Base-by-base conservation (phyloP, 106 monocot species). In the Alisma plantagoaquatica region DNA sequence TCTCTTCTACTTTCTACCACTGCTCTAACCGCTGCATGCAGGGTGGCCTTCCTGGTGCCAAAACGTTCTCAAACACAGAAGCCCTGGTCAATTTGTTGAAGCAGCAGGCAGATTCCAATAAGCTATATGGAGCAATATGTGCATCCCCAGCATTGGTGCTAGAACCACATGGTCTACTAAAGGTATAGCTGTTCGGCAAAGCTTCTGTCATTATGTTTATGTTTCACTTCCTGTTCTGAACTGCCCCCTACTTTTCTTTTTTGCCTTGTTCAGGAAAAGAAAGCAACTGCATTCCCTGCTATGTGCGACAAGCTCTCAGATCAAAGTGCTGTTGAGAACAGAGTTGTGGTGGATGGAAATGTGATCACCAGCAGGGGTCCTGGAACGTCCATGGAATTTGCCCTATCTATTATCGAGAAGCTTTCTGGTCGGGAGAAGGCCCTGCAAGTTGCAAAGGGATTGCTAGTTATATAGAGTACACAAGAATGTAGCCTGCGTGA, bases 101-200 rank as follows among this genome's bases (percentile, higher is more conserved):
- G 27, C 70, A 76, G 52, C 88, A 89, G 55, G 84, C 84, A 15
- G 75, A 67, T 43, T 60, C 81, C 10, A 69, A 66, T 25, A 81
- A 75, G 44, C 49, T 49, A 4, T 91, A 84, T 54, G 84, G 77
- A 24, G 84, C 84, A 6, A 73, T 84, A 56, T 89, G 88, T 69
- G 96, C 96, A 41, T 89, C 89, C 38, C 89, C 96, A 42, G 75
- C 78, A 47, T 53, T 90, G 2, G 96, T 84, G 20, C 81, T 96
- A 23, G 81, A 89, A 46, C 73, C 80, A 25, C 80, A 81, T 71
- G 89, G 81, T 49, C 70, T 96, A 43, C 81, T 89, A 0, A 84
- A 89, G 61, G 89, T 89, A 51, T 54, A 30, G n/a, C n/a, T n/a
- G n/a, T n/a, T n/a, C n/a, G n/a, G n/a, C n/a, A n/a, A n/a, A n/a